Base-by-base conservation (phyloP, 441 rosid species). In the Kokia cookei region DNA sequence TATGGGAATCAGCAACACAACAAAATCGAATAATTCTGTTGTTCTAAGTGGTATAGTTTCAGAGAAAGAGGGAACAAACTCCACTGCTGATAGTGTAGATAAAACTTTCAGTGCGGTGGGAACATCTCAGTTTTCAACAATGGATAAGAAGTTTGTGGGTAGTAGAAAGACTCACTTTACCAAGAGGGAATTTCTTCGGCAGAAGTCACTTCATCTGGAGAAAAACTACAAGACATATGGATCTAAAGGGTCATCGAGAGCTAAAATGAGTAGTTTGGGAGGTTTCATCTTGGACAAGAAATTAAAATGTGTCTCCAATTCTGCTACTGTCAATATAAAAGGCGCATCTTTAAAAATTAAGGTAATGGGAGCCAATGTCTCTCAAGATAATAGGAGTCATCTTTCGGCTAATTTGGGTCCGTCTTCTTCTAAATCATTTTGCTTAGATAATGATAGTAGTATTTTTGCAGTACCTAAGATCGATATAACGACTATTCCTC, bases 181-280 rank as follows among this genome's bases (percentile, higher is more conserved):
- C 77, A 91, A 88, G 82, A 90, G 91, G 85, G 98, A 95, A 71
- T 84, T 89, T 51, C 89, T 86, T 42, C 83, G 95, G 61, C 97
- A 93, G 71, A 95, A 90, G 75, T 85, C 97, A 53, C 83, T 83
- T 73, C 96, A 89, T 81, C 73, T 89, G 51, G 93, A 93, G 86
- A 94, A 93, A 76, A 85, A 85, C 83, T 84, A 83, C 65, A 87
- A 92, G 60, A 84, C 91, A 5, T 89, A 90, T 80, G 96, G 96
- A 55, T 79, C 87, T 65, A 91, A 85, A 83, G 87, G 88, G 61
- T 87, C 84, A 63, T 78, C 93, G 10, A 83, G 86, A 79, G 75
- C 84, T 7, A 91, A 86, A 80, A 78, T 86, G 75, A 82, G 81
- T 50, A 77, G 91, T 65, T 79, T 87, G 79, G 84, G 89, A 55